phyloP scores from a whole-genome alignment of 305 asterid species.

The Withania somnifera region DNA sequence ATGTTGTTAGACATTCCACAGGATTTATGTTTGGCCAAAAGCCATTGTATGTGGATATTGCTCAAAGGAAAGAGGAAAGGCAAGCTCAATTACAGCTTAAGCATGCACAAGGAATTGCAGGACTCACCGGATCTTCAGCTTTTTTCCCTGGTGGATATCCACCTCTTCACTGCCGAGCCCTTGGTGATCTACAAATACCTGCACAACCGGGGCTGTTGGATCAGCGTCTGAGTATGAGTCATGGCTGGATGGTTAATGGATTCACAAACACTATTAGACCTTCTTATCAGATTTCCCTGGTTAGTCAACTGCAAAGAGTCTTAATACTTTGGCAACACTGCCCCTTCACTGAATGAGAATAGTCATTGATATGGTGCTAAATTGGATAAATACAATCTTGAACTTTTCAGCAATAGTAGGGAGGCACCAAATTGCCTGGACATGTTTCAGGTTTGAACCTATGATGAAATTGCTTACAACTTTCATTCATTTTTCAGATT shows the following conservation, averaged over 20 bases:
- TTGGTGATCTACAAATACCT: constrained; percentile 44
- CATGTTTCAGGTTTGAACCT: constrained; percentile 1
- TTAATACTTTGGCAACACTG: not conserved
- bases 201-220: constrained; percentile 42
- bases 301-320: constrained; percentile 24
- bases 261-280: constrained; percentile 38
- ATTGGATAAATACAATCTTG: not conserved
- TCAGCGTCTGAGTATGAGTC: constrained; percentile 50
- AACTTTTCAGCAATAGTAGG: not conserved
- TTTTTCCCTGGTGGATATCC: constrained; percentile 57
- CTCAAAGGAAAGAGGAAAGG: constrained; percentile 86
- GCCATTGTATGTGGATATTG: constrained; percentile 70
- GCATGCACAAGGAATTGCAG: constrained; percentile 47
- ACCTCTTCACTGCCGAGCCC: constrained; percentile 44
- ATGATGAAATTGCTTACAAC: not conserved
- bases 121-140: constrained; percentile 43
- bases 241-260: constrained; percentile 62
- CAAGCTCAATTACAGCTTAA: constrained; percentile 50
- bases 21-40: constrained; percentile 60
- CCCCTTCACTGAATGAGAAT: not conserved
- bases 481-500: constrained; percentile 22
- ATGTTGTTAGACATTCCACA: constrained; percentile 20
- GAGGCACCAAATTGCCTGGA: not conserved
- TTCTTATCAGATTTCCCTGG: constrained; percentile 42
- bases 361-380: not conserved